A percentile compares a stretch with the other conserved stretches of the same genome.
Conservation (phyloP, 495 filamentous ascomycete species). For the Delitschia confertaspora region DNA sequence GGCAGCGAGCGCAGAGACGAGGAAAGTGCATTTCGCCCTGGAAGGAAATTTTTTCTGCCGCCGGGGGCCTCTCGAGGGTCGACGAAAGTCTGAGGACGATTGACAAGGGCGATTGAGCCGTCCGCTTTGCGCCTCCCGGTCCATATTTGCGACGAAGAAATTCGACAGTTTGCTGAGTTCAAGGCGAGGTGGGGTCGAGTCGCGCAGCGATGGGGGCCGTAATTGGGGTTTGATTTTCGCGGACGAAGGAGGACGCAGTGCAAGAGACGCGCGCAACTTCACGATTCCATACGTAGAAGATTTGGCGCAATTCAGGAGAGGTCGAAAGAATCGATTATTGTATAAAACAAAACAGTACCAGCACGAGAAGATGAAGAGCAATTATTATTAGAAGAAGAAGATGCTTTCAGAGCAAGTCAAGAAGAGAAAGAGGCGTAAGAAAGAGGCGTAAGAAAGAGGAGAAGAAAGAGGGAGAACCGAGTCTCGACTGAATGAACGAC, state of each 20-base stretch:
- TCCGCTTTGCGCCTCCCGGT: slow-evolving; percentile 7
- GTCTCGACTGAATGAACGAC: slow-evolving; percentile 22
- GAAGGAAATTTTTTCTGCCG: slow-evolving; percentile 8
- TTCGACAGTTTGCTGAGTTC: too few species aligned
- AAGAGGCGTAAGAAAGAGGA: slow-evolving; percentile 1
- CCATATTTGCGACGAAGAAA: too few species aligned
- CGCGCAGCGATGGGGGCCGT: slow-evolving; percentile 3
- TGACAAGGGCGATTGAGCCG: background rate
- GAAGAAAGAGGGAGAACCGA: background rate
- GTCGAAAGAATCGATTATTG: slow-evolving; percentile 1
- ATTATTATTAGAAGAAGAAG: slow-evolving; percentile 2
- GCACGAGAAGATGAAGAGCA: background rate
- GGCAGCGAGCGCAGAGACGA: slow-evolving; percentile 22
- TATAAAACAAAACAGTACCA: background rate
- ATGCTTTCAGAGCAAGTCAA: slow-evolving; percentile 4
- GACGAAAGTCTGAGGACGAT: slow-evolving; percentile 4
- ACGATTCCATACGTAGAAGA: slow-evolving; percentile 23
- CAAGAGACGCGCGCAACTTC: slow-evolving; percentile 20
- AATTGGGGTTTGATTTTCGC: slow-evolving; percentile 3
- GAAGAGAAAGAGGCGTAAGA: slow-evolving; percentile 11
- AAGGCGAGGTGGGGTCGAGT: background rate
- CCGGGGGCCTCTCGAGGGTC: slow-evolving; percentile 4
- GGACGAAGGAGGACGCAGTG: background rate
- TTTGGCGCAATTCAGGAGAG: background rate
- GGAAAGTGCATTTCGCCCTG: slow-evolving; percentile 13